Evolutionary conservation across 2,329 filamentous ascomycete species (phyloP).

Genomic region (Ophiocordyceps unilateralis): DNA sequence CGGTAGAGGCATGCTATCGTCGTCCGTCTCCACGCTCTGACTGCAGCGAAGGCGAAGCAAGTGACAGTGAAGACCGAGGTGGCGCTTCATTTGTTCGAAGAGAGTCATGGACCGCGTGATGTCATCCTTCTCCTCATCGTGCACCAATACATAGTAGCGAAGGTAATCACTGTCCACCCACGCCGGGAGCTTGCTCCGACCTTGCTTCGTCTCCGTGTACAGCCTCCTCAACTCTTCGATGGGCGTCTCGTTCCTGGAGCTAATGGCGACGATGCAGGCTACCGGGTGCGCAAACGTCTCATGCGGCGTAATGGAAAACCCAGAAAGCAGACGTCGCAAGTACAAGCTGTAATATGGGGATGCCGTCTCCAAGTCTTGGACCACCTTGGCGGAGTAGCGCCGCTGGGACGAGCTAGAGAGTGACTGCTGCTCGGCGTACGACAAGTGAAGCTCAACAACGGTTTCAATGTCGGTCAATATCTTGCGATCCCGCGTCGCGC

Average conservation of each 20-base stretch:
- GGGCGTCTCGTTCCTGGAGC: slow-evolving; percentile 65
- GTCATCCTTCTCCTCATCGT: slow-evolving; percentile 91
- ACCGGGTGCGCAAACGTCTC: slow-evolving; percentile 94
- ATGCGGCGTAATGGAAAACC: slow-evolving; percentile 60
- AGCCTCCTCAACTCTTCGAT: slow-evolving; percentile 75
- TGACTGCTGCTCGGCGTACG: slow-evolving; percentile 51
- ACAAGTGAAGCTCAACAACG: slow-evolving; percentile 63
- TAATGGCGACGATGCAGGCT: slow-evolving; percentile 86
- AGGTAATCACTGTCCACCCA: slow-evolving; percentile 90
- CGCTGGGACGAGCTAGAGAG: slow-evolving; percentile 20
- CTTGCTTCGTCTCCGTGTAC: slow-evolving; percentile 71
- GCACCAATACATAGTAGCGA: slow-evolving; percentile 88
- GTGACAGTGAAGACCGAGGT: slow-evolving; percentile 91
- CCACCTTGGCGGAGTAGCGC: slow-evolving; percentile 21
- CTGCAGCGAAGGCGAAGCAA: slow-evolving; percentile 70
- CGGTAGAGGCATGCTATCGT: slow-evolving; percentile 71
- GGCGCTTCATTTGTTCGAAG: slow-evolving; percentile 98
- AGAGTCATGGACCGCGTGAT: slow-evolving; percentile 76
- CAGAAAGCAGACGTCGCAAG: slow-evolving; percentile 65
- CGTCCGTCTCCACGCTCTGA: slow-evolving; percentile 75
- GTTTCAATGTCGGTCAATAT: slow-evolving; percentile 53
- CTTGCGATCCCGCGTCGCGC: slow-evolving; percentile 12
- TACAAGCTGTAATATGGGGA: slow-evolving; percentile 79
- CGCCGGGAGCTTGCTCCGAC: slow-evolving; percentile 52
- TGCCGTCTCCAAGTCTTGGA: slow-evolving; percentile 30